These are phyloP conservation scores for Polychaeton citri DNA, from an alignment of 2,329 filamentous ascomycete species.

Conservation along the genomic window DNA sequence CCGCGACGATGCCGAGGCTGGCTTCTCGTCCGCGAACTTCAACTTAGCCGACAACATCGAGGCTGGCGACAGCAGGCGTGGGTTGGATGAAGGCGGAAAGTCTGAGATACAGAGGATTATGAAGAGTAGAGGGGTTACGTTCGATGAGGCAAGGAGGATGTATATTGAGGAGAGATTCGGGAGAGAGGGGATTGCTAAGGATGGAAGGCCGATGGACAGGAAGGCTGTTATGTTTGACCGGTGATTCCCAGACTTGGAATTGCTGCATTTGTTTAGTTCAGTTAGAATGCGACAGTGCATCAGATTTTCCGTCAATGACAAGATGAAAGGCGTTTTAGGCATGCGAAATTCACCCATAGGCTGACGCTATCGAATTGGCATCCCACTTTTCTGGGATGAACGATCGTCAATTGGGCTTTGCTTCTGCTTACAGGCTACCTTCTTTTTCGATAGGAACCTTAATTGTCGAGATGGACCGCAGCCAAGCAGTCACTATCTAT, in stretches of 20 bases:
- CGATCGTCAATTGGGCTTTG: too few relatives aligned
- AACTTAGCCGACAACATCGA: constrained; percentile 70
- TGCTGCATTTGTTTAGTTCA: too few relatives aligned
- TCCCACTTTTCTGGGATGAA: too few relatives aligned
- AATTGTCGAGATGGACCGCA: too few relatives aligned
- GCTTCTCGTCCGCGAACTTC: constrained; percentile 71
- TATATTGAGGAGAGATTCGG: constrained; percentile 79
- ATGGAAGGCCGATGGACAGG: constrained; percentile 78
- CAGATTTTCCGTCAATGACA: too few relatives aligned
- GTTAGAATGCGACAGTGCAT: too few relatives aligned
- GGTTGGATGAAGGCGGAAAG: constrained; percentile 71
- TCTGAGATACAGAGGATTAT: constrained; percentile 77
- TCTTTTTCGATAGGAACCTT: too few relatives aligned
- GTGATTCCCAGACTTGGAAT: constrained; percentile 9
- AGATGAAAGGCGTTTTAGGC: too few relatives aligned
- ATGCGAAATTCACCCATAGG: too few relatives aligned
- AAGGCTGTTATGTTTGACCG: constrained; percentile 90
- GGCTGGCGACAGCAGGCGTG: constrained; percentile 62
- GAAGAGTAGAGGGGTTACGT: constrained; percentile 68
- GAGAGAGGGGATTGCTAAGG: constrained; percentile 75
- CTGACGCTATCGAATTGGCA: too few relatives aligned
- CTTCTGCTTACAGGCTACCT: too few relatives aligned
- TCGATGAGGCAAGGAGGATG: constrained; percentile 79
- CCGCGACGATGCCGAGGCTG: constrained; percentile 72
- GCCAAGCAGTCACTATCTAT: too few relatives aligned